These are phyloP conservation scores for Auricularia heimuer DNA, from an alignment of 768 basidiomycete species.

Conservation along the genomic window DNA sequence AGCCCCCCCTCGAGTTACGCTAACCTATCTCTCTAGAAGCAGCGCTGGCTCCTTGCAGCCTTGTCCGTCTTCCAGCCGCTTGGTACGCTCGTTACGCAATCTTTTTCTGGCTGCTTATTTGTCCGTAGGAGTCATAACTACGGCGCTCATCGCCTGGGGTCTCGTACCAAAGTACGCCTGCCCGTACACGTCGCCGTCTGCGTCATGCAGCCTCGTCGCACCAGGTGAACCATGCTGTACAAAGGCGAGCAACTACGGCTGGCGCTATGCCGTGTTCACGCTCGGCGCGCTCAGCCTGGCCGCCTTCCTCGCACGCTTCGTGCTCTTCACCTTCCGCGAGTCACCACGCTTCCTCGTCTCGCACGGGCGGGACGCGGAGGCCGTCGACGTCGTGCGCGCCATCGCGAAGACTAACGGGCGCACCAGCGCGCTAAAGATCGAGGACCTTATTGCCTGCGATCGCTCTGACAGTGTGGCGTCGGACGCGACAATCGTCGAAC, in stretches of 20 bases:
- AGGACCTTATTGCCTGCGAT: conserved; percentile 28
- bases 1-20: not conserved
- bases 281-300: conserved; percentile 44
- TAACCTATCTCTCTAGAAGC: not conserved
- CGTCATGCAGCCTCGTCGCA: conserved; percentile 26
- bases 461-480: conserved; percentile 5
- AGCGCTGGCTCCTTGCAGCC: conserved; percentile 49
- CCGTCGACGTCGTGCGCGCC: conserved; percentile 36
- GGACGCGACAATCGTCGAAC: conserved; percentile 7
- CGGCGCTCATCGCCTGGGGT: conserved; percentile 39
- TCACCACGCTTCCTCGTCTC: conserved; percentile 51
- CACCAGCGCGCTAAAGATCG: conserved; percentile 31
- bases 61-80: conserved; percentile 55
- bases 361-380: conserved; percentile 42
- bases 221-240: not conserved
- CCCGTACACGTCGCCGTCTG: conserved; percentile 15
- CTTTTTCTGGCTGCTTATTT: conserved; percentile 25
- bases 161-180: conserved; percentile 48
- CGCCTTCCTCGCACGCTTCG: conserved; percentile 43
- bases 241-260: conserved; percentile 43
- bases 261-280: conserved; percentile 48
- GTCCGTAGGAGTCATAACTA: not conserved
- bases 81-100: conserved; percentile 39
- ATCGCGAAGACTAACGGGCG: conserved; percentile 43
- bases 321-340: conserved; percentile 42